Evolutionary conservation across 164 flowering plant genomes (phyloP), one percentile per base, ranked within the genome.

Genomic region (Magnolia officinalis): DNA sequence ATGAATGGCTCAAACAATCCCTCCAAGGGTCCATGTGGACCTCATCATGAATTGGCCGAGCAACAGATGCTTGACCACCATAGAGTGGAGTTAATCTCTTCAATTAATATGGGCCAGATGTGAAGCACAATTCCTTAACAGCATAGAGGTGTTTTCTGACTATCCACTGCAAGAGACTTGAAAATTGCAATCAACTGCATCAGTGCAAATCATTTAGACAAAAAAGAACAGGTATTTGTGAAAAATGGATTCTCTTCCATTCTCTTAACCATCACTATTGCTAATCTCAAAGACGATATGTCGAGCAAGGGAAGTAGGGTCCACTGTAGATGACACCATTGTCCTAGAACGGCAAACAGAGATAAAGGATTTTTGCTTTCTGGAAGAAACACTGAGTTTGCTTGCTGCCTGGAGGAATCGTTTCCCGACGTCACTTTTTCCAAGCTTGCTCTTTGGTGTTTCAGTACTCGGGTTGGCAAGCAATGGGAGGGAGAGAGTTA

Each of bases 391-490:
- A 29, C 85, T 82, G 66, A 89, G 81, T 71, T 74, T 84, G 71
- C 76, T 75, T 63, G 89, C 81, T 8, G 91, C 91, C 49, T 49
- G 37, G 20, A 89, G 19, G 19, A 89, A 63, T 5, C 88, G 86
- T 69, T 82, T 82, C 71, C 93, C 90, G 75, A 88, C 86, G 26
- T 81, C 79, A 19, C 82, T 49, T 77, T 77, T 80, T 73, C 64
- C 70, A 50, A n/a, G 26, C 64, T 79, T 80, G 10, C 50, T 58
- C 51, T 75, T 76, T 63, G 78, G 75, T 19, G 67, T 55, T 76
- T 20, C 71, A 23, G 71, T 59, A 50, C 26, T 77, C 5, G 76
- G 20, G 16, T 66, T 45, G 23, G 72, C 52, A 21, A 64, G 70
- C 4, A 58, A 63, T 11, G 24, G 77, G 14, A 20, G 20, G 2